Evolutionary conservation across 768 basidiomycete species (phyloP).

Genomic region (Tulasnella sp.): DNA sequence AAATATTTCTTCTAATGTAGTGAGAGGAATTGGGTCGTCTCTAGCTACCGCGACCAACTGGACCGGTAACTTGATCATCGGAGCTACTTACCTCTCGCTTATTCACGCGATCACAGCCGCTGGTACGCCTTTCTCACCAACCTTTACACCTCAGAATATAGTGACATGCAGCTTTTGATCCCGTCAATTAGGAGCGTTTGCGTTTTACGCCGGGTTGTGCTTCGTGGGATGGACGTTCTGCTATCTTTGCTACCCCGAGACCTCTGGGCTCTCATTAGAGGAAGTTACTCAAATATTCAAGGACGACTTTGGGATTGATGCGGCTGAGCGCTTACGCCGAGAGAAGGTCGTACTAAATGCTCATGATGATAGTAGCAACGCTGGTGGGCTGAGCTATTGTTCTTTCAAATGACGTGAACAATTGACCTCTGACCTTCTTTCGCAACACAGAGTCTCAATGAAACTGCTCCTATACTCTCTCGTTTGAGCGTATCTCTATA

Average conservation of each 20-base stretch:
- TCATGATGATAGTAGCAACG: neutral
- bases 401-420: too few relatives aligned
- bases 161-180: neutral
- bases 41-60: slow-evolving; percentile 69
- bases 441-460: too few relatives aligned
- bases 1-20: slow-evolving; percentile 24
- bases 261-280: slow-evolving; percentile 58
- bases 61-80: slow-evolving; percentile 64
- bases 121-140: slow-evolving; percentile 19
- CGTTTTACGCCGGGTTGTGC: slow-evolving; percentile 65
- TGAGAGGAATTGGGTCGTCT: slow-evolving; percentile 67
- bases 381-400: too few relatives aligned
- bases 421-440: too few relatives aligned
- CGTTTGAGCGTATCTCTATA: too few relatives aligned
- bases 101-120: slow-evolving; percentile 63
- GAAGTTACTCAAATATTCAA: slow-evolving; percentile 34
- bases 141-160: neutral
- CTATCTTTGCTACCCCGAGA: slow-evolving; percentile 64
- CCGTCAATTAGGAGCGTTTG: slow-evolving; percentile 40
- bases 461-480: too few relatives aligned
- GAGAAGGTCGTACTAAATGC: neutral
- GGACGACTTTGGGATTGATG: slow-evolving; percentile 23
- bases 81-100: slow-evolving; percentile 67
- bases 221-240: slow-evolving; percentile 53
- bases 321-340: slow-evolving; percentile 16